These are phyloP conservation scores for Mortierella sp. DNA, from an alignment of 371 early-diverging fungal genomes.

Conservation along the genomic window DNA sequence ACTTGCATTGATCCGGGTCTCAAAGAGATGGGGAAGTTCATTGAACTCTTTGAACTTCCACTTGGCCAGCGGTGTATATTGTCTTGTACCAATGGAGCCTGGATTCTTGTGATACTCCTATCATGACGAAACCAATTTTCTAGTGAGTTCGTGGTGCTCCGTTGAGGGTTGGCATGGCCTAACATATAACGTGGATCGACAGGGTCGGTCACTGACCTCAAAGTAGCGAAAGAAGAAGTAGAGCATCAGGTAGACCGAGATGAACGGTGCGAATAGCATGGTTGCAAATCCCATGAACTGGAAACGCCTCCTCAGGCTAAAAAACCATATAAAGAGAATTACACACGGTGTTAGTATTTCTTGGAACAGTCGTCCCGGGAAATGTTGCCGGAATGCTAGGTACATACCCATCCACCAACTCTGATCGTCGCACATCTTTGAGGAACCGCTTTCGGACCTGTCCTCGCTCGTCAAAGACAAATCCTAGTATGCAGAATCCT, in stretches of 20 bases:
- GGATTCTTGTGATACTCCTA: conserved; percentile 93
- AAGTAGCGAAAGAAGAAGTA: conserved; percentile 94
- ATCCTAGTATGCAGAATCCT: conserved; percentile 83
- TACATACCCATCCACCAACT: conserved; percentile 69
- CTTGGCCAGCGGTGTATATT: conserved; percentile 86
- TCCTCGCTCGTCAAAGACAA: conserved; percentile 88
- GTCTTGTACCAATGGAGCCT: conserved; percentile 79
- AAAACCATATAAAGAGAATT: too few relatives aligned
- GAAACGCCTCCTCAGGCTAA: conserved; percentile 83
- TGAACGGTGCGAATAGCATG: conserved; percentile 87
- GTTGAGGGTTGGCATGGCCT: too few relatives aligned
- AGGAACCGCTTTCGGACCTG: conserved; percentile 84
- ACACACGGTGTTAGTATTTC: too few relatives aligned
- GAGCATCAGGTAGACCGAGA: conserved; percentile 82
- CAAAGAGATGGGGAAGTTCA: conserved; percentile 93
- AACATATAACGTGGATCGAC: too few relatives aligned
- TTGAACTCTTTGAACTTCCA: conserved; percentile 98
- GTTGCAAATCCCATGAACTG: conserved; percentile 88
- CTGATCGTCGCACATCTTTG: conserved; percentile 67
- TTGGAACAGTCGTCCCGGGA: too few relatives aligned
- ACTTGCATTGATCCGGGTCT: conserved; percentile 77
- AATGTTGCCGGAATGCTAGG: too few relatives aligned
- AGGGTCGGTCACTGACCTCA: conserved; percentile 69
- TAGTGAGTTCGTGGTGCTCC: too few relatives aligned
- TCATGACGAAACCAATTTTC: too few relatives aligned